These are phyloP conservation scores for Haplosporangium sp. DNA, from an alignment of 371 early-diverging fungal genomes.

Conservation along the genomic window DNA sequence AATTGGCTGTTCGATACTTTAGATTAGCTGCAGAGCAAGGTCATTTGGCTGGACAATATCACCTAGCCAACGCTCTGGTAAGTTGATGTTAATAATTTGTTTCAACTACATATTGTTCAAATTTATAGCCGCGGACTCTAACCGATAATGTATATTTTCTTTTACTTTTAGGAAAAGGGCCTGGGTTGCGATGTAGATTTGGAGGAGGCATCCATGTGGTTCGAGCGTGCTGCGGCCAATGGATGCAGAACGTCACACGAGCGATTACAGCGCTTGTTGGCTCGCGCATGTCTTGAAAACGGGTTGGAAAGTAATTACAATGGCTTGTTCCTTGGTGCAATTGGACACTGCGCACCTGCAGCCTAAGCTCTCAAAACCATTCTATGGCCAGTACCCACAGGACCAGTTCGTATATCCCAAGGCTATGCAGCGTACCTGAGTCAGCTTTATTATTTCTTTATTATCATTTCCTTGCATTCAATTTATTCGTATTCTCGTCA, in stretches of 20 bases:
- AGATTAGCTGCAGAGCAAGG: constrained; percentile 72
- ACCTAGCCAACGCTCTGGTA: constrained; percentile 68
- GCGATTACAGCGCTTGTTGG: constrained; percentile 62
- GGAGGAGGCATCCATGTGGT: constrained; percentile 74
- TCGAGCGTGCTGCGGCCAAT: constrained; percentile 71
- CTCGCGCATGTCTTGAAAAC: constrained; percentile 61
- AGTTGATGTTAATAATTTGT: not conserved
- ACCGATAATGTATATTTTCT: not conserved
- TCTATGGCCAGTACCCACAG: not conserved
- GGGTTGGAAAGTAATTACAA: constrained; percentile 53
- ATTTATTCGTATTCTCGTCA: not conserved
- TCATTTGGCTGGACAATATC: constrained; percentile 70
- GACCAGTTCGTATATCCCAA: constrained; percentile 10
- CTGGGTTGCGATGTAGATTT: constrained; percentile 72
- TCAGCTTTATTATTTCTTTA: not conserved
- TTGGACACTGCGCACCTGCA: constrained; percentile 67
- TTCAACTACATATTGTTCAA: not conserved
- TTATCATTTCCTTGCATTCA: not conserved
- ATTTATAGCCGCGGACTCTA: not conserved
- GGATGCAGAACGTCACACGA: constrained; percentile 70
- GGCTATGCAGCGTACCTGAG: not conserved
- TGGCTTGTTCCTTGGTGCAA: constrained; percentile 58
- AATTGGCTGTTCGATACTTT: constrained; percentile 71
- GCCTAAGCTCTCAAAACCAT: constrained; percentile 48
- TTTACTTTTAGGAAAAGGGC: constrained; percentile 68